phyloP scores from a whole-genome alignment of 1,284 basidiomycete genomes.

The Microbotryum scabiosae region DNA sequence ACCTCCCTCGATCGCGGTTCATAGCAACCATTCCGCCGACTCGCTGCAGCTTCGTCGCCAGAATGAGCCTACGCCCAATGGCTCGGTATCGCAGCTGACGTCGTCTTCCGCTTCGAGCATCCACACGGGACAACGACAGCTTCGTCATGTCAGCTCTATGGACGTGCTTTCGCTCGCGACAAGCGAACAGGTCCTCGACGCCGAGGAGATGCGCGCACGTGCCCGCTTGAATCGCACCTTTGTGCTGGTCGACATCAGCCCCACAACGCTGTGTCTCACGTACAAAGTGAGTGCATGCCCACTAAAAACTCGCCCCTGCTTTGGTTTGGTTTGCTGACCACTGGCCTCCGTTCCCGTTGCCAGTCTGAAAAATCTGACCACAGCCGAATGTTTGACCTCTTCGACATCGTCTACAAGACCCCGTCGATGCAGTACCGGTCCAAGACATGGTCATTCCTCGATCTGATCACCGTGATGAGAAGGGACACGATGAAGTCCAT shows the following conservation, averaged over 20 bases:
- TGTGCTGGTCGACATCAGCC: constrained; percentile 66
- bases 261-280: constrained; percentile 45
- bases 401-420: constrained; percentile 48
- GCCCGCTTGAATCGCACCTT: constrained; percentile 55
- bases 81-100: neutral
- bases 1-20: neutral
- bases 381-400: constrained; percentile 46
- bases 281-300: constrained; percentile 43
- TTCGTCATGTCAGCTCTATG: constrained; percentile 15
- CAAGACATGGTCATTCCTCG: constrained; percentile 78
- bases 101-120: constrained; percentile 13
- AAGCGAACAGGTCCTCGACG: constrained; percentile 34
- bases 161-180: constrained; percentile 9
- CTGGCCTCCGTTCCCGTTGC: constrained; percentile 42
- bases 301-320: too few relatives aligned
- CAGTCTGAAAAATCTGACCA: constrained; percentile 44
- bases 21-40: constrained; percentile 15
- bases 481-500: constrained; percentile 39
- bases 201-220: constrained; percentile 43
- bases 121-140: constrained; percentile 15
- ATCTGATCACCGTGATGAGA: constrained; percentile 65
- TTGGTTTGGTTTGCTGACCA: neutral
- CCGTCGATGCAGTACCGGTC: constrained; percentile 67
- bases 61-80: neutral
- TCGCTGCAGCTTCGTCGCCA: constrained; percentile 11